phyloP scores from a whole-genome alignment of 768 basidiomycete species.

The Xanthoconium purpureum region DNA sequence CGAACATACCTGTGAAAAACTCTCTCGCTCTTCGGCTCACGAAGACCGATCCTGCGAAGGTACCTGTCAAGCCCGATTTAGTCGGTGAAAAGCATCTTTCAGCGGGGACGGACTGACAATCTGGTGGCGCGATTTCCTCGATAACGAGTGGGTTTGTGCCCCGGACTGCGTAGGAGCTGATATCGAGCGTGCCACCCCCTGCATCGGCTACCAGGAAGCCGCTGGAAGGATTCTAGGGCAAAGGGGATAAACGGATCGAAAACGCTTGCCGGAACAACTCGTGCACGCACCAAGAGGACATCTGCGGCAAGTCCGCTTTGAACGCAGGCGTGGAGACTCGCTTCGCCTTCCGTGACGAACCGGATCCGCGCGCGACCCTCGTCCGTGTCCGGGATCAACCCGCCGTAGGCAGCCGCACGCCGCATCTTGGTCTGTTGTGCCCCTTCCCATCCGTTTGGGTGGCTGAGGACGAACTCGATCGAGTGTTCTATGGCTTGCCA shows the following conservation, averaged over 20 bases:
- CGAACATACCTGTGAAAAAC: slow-evolving; percentile 59
- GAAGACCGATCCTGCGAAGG: slow-evolving; percentile 82
- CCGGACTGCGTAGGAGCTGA: slow-evolving; percentile 75
- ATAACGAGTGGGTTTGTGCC: slow-evolving; percentile 69
- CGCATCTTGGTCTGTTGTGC: slow-evolving; percentile 77
- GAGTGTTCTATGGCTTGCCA: slow-evolving; percentile 71
- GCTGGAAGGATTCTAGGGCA: slow-evolving; percentile 60
- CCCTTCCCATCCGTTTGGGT: slow-evolving; percentile 82
- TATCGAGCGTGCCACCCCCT: slow-evolving; percentile 78
- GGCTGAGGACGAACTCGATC: slow-evolving; percentile 72
- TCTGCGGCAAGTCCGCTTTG: slow-evolving; percentile 75
- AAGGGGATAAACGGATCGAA: slow-evolving; percentile 4
- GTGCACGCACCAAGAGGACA: slow-evolving; percentile 59
- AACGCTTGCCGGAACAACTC: background rate
- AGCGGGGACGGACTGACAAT: slow-evolving; percentile 48
- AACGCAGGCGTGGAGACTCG: slow-evolving; percentile 78
- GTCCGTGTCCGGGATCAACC: slow-evolving; percentile 72
- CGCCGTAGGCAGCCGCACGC: slow-evolving; percentile 65
- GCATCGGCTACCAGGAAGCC: slow-evolving; percentile 81
- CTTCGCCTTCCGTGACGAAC: slow-evolving; percentile 83
- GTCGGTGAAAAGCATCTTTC: background rate
- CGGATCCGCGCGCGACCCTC: slow-evolving; percentile 69
- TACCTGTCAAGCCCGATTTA: slow-evolving; percentile 41
- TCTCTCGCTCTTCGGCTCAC: slow-evolving; percentile 72
- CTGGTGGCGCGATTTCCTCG: slow-evolving; percentile 80